Evolutionary conservation across 202 grass and related monocot genomes (phyloP), one percentile per base, ranked within the genome.

Genomic region (Saccharum hybrid): DNA sequence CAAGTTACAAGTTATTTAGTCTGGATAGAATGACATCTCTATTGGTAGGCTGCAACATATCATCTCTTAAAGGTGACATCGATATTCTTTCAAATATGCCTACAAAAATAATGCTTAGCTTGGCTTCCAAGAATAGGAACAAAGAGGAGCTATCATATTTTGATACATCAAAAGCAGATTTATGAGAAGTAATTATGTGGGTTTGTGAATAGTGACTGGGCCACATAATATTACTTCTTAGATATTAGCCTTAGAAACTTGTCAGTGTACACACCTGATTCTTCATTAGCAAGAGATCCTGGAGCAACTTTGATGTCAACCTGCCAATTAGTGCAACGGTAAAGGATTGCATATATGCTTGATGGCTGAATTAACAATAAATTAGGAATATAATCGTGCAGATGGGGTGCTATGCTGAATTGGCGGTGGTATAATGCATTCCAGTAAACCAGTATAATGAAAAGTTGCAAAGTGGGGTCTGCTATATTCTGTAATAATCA

Each of bases 261-360:
- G 36, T 6, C 43, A 61, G 22, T 85, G 76, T 76, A 65, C 64
- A 6, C 39, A 98, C 96, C 93, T 88, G 91, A 83, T 86, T 94
- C 89, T 86, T 98, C 96, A 78, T 98, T 90, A 78, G 91, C 89
- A 87, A 92, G 93, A 76, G 96, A 98, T 19, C 96, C 96, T 40
- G 93, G 92, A 60, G 96, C 85, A 81, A 95, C 92, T 81, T 81
- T 93, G 42, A 98, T 98, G 84, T 98, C 96, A 80, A 96, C 82
- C 96, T 98, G 70, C 45, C 86, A 60, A 83, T 74, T 45, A 63
- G 71, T 88, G 51, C 8, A 80, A 39, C 34, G 5, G 7, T 75
- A 75, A 75, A 63, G 10, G 34, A 76, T 76, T 77, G 78, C 2
- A 73, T 3, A 60, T 63, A 69, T 68, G 22, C 51, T 69, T 43